These are phyloP conservation scores for Fragilariopsis cylindrus DNA, from an alignment of 108 stramenopile species.

Conservation along the genomic window DNA sequence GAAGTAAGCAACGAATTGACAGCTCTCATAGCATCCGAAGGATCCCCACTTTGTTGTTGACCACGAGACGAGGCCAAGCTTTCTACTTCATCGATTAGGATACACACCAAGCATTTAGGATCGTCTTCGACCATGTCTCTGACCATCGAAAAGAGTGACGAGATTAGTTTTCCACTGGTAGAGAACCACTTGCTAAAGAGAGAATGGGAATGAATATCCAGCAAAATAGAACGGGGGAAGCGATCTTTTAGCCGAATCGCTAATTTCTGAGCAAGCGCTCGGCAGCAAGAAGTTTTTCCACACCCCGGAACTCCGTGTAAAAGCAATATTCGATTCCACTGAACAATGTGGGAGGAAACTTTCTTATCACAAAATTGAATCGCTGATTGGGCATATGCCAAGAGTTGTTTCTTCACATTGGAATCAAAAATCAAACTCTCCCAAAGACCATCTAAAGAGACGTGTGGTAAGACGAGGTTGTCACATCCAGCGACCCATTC, in stretches of 20 bases:
- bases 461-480: slow-evolving; percentile 49
- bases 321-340: slow-evolving; percentile 84
- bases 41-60: slow-evolving; percentile 43
- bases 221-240: slow-evolving; percentile 54
- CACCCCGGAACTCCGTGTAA: slow-evolving; percentile 85
- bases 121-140: slow-evolving; percentile 79
- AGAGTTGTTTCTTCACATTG: slow-evolving; percentile 28
- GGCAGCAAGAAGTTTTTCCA: slow-evolving; percentile 77
- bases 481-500: slow-evolving; percentile 55
- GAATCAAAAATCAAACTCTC: slow-evolving; percentile 46
- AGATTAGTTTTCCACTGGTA: slow-evolving; percentile 83
- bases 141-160: slow-evolving; percentile 71
- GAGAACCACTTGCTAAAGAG: slow-evolving; percentile 90
- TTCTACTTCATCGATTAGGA: slow-evolving; percentile 85
- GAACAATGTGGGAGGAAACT: slow-evolving; percentile 50
- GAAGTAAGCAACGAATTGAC: slow-evolving; percentile 78
- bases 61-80: slow-evolving; percentile 53
- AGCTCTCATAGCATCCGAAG: slow-evolving; percentile 68
- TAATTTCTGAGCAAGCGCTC: slow-evolving; percentile 80
- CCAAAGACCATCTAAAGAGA: slow-evolving; percentile 43
- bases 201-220: slow-evolving; percentile 86
- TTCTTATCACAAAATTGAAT: slow-evolving; percentile 42
- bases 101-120: slow-evolving; percentile 59
- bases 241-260: slow-evolving; percentile 58
- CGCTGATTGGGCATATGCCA: slow-evolving; percentile 48